Conservation (phyloP, 1,284 basidiomycete genomes). For the Cutaneotrichosporon sp. region DNA sequence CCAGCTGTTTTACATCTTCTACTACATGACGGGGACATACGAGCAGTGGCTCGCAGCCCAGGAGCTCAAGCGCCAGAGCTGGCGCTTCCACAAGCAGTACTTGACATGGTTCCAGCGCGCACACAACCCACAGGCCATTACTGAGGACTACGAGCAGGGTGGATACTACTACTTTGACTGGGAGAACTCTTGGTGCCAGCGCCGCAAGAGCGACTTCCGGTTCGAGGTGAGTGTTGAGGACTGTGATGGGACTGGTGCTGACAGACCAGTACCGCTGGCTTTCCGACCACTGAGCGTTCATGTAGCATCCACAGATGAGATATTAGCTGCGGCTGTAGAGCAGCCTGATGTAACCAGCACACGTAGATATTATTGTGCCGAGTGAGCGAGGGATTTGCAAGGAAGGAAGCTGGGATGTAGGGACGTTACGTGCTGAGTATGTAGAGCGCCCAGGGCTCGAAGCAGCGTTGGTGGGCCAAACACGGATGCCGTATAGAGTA, state of each 20-base stretch:
- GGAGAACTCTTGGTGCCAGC: conserved; percentile 96
- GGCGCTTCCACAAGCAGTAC: conserved; percentile 99
- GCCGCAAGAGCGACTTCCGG: conserved; percentile 96
- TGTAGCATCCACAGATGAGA: conserved; percentile 12
- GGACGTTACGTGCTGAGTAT: neutral
- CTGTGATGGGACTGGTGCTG: neutral
- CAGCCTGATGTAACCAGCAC: conserved; percentile 4
- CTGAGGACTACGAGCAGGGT: conserved; percentile 99
- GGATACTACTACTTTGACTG: conserved; percentile 97
- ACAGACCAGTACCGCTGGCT: conserved; percentile 69
- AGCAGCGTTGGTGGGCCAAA: neutral
- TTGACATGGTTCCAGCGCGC: conserved; percentile 99
- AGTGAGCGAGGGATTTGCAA: neutral
- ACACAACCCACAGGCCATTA: conserved; percentile 98
- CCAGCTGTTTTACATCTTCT: conserved; percentile 98
- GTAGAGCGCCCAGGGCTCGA: neutral
- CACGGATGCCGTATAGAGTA: neutral
- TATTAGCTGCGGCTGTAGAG: conserved; percentile 6
- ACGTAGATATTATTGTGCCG: neutral
- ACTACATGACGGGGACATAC: conserved; percentile 95
- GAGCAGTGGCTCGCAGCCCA: conserved; percentile 97
- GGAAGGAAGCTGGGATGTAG: neutral
- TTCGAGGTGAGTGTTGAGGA: conserved; percentile 62
- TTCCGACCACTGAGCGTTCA: conserved; percentile 66
- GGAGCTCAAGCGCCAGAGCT: conserved; percentile 95